Evolutionary conservation across 768 basidiomycete species (phyloP).

Genomic region (Lanmaoa pseudosensibilis): DNA sequence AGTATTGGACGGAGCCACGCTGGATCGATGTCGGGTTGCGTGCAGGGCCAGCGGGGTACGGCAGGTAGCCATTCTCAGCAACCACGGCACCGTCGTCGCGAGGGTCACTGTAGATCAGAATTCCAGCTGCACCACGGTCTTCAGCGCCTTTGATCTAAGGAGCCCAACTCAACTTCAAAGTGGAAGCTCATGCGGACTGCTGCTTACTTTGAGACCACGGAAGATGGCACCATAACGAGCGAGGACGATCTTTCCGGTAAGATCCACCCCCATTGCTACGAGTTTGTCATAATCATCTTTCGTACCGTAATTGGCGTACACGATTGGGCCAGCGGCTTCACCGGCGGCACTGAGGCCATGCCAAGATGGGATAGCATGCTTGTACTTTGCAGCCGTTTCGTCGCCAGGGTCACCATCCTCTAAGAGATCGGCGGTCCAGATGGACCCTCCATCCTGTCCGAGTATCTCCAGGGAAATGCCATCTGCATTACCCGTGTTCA

Average conservation of each 20-base stretch:
- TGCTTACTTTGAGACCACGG: slow-evolving; percentile 78
- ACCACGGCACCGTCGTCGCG: slow-evolving; percentile 83
- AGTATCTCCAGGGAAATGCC: slow-evolving; percentile 69
- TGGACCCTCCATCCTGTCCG: slow-evolving; percentile 47
- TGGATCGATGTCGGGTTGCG: slow-evolving; percentile 81
- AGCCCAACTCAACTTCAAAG: slow-evolving; percentile 9
- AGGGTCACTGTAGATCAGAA: slow-evolving; percentile 83
- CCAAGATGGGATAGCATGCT: slow-evolving; percentile 73
- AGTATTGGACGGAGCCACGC: slow-evolving; percentile 77
- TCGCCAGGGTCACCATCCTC: slow-evolving; percentile 74
- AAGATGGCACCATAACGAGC: slow-evolving; percentile 74
- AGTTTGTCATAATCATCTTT: slow-evolving; percentile 72
- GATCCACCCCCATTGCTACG: slow-evolving; percentile 59
- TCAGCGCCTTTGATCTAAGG: slow-evolving; percentile 76
- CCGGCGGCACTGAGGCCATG: slow-evolving; percentile 83
- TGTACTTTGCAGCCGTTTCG: slow-evolving; percentile 65
- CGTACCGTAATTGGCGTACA: slow-evolving; percentile 81
- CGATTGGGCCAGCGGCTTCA: slow-evolving; percentile 62
- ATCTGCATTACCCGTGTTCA: slow-evolving; percentile 67
- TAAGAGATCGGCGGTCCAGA: slow-evolving; percentile 72
- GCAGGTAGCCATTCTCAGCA: slow-evolving; percentile 68
- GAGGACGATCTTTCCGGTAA: slow-evolving; percentile 77
- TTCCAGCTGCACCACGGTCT: slow-evolving; percentile 75
- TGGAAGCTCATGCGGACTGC: slow-evolving; percentile 1
- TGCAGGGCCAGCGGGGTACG: slow-evolving; percentile 80